A percentile compares a stretch with the other conserved stretches of the same genome.
These are phyloP conservation scores for Cyberlindnera mycetangii DNA, from an alignment of 805 yeast species.

Conservation along the genomic window DNA sequence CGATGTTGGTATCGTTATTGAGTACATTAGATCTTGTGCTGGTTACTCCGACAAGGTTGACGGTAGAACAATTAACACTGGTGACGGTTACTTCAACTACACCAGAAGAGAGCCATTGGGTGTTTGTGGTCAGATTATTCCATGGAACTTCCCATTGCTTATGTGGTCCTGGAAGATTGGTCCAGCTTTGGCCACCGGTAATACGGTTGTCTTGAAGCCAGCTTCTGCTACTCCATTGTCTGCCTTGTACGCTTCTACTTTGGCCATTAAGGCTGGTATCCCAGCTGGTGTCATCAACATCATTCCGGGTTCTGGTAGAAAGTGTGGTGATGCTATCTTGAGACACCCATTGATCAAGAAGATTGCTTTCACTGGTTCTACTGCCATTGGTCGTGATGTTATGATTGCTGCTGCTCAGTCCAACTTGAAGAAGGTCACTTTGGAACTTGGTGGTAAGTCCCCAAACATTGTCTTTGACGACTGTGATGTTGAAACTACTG, in stretches of 20 bases:
- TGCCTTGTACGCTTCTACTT: slow-evolving; percentile 53
- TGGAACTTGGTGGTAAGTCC: slow-evolving; percentile 70
- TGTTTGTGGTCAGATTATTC: slow-evolving; percentile 68
- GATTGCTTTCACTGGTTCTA: slow-evolving; percentile 68
- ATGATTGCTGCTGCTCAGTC: slow-evolving; percentile 60
- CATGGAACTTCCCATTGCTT: slow-evolving; percentile 71
- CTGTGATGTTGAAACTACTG: slow-evolving; percentile 48
- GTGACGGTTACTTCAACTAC: slow-evolving; percentile 48
- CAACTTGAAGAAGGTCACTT: slow-evolving; percentile 62
- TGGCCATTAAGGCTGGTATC: slow-evolving; percentile 55
- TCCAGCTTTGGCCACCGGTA: slow-evolving; percentile 67
- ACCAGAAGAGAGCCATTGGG: slow-evolving; percentile 65
- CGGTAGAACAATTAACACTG: slow-evolving; percentile 48
- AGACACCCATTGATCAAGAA: slow-evolving; percentile 57
- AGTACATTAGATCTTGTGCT: slow-evolving; percentile 48
- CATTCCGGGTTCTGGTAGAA: slow-evolving; percentile 59
- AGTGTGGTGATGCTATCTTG: slow-evolving; percentile 57
- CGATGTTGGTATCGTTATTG: slow-evolving; percentile 45
- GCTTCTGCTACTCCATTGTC: slow-evolving; percentile 67
- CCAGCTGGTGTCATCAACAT: slow-evolving; percentile 66
- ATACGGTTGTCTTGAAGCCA: slow-evolving; percentile 59
- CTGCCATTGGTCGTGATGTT: slow-evolving; percentile 58
- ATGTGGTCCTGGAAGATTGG: slow-evolving; percentile 70
- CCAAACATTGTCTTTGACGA: slow-evolving; percentile 64
- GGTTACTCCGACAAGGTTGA: slow-evolving; percentile 52